These are phyloP conservation scores for Populus deltoides DNA, from an alignment of 345 rosid species.

Conservation along the genomic window DNA sequence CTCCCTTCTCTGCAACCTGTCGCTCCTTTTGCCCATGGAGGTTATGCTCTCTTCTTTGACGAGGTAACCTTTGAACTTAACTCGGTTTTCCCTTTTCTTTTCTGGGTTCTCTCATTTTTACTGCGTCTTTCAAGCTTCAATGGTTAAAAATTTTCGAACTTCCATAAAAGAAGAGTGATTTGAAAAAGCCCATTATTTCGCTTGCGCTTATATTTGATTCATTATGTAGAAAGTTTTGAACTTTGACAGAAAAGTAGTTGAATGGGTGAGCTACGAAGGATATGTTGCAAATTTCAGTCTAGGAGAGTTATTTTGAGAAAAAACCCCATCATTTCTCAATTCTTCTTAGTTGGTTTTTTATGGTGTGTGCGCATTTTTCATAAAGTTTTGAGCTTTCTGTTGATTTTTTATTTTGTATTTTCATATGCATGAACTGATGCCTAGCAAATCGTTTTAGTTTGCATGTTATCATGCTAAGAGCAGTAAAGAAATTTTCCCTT, in stretches of 20 bases:
- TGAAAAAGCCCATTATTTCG: background rate
- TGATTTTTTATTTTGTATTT: background rate
- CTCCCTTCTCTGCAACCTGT: conserved; percentile 33
- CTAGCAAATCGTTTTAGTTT: background rate
- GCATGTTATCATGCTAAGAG: background rate
- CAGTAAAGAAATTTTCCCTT: background rate
- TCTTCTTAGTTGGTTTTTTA: background rate
- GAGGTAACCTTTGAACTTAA: conserved; percentile 35
- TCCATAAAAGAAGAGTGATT: background rate
- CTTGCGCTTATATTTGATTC: background rate
- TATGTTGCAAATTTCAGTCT: background rate
- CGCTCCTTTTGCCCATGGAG: conserved; percentile 44
- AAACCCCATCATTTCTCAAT: background rate
- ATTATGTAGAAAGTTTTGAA: background rate
- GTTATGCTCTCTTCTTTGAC: conserved; percentile 67
- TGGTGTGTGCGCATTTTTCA: background rate
- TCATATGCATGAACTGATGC: background rate
- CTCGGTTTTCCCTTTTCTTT: background rate
- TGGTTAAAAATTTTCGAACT: background rate
- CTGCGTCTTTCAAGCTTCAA: background rate
- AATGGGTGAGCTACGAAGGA: background rate
- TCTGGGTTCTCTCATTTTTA: background rate
- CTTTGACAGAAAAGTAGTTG: background rate
- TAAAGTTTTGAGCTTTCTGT: background rate
- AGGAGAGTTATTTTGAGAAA: background rate